These are phyloP conservation scores for Excoecaria agallocha DNA, from an alignment of 345 rosid genomes.

Conservation along the genomic window DNA sequence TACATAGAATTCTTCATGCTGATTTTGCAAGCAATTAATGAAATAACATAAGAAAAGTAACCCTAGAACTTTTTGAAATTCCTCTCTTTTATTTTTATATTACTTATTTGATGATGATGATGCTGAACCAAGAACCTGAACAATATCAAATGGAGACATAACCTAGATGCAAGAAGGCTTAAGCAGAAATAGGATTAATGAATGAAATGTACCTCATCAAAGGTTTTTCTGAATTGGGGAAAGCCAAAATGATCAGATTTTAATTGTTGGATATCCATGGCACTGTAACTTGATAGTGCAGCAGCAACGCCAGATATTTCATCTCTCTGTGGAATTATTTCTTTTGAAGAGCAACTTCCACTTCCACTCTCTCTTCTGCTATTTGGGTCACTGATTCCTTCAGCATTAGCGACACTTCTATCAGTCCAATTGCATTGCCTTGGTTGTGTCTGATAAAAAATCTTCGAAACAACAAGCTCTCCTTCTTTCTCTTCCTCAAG, in stretches of 20 bases:
- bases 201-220: slow-evolving; percentile 62
- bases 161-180: background rate
- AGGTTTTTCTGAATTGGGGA: slow-evolving; percentile 66
- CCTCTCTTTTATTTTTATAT: slow-evolving; percentile 12
- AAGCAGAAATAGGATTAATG: background rate
- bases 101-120: background rate
- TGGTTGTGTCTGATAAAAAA: slow-evolving; percentile 97
- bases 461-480: slow-evolving; percentile 94
- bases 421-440: slow-evolving; percentile 90
- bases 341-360: slow-evolving; percentile 75
- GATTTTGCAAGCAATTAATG: slow-evolving; percentile 39
- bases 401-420: slow-evolving; percentile 42
- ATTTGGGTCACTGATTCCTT: slow-evolving; percentile 48
- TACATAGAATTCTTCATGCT: slow-evolving; percentile 33
- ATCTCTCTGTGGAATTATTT: slow-evolving; percentile 47
- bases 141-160: background rate
- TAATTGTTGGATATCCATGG: slow-evolving; percentile 61
- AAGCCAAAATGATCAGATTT: slow-evolving; percentile 64
- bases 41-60: slow-evolving; percentile 23
- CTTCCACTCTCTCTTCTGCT: slow-evolving; percentile 62
- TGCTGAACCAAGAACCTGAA: background rate
- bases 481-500: slow-evolving; percentile 98
- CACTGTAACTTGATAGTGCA: slow-evolving; percentile 50
- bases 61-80: slow-evolving; percentile 16
- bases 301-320: slow-evolving; percentile 46